Base-by-base conservation (phyloP, 495 filamentous ascomycete genomes). In the Platismatia glauca region DNA sequence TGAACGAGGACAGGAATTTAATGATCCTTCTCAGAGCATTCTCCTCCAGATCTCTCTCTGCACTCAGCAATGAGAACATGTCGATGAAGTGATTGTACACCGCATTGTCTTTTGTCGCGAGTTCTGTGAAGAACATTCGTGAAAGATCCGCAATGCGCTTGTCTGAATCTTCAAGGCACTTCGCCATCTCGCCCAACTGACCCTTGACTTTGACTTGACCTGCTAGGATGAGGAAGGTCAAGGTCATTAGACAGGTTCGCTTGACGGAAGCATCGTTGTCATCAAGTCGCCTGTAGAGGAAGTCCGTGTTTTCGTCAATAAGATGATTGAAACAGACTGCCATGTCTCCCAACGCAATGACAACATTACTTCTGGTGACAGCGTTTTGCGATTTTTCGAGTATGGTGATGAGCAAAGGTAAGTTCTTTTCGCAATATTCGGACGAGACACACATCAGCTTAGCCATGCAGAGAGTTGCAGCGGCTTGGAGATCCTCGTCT, bases 191-290 rank as follows among this genome's bases (percentile, higher is more conserved):
- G 33, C 94, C 95, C 27, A 99, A 79, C 75, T 99, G 94, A n/a
- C 94, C 94, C 78, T 99, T 99, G 71, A 99, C 94, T 77, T 99
- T 99, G 74, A 99, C 94, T 75, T 99, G 94, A 24, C 94, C 94
- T 0, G 94, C 94, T 33, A 99, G 77, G 69, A 99, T 99, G 35
- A 97, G 76, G 79, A 99, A 99, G 4, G 95, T 99, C 63, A 99
- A 77, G 4, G 94, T 97, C 94, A 97, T 99, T 18, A 99, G 82
- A 75, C 94, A 99, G 1, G 94, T 99, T 11, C 94, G 84, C 79
- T 97, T 97, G 39, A 99, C 94, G 9, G 87, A 92, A 38, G 82
- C 83, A 67, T 97, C 90, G 15, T 83, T 77, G 70, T 99, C 94
- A 52, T 92, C 93, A 4, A 99, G 81, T 38, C 94, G 85, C 29